Base-by-base conservation (phyloP, 441 rosid genomes). In the Sinapis alba region DNA sequence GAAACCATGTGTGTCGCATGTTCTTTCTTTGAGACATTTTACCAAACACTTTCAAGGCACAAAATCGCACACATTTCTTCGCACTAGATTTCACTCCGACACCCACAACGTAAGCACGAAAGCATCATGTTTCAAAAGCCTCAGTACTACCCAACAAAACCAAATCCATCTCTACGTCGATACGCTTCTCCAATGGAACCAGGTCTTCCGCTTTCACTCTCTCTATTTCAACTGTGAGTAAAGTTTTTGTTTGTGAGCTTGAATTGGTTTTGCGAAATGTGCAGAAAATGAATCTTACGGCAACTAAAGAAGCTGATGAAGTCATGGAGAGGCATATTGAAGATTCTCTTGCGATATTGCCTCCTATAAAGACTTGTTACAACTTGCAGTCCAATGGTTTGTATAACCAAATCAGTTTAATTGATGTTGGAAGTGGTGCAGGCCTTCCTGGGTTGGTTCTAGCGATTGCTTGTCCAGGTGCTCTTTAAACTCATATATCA, bases 231-330 rank as follows among this genome's bases (percentile, higher is more conserved):
- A 10, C 20, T 26, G 32, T 34, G 7, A n/a, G 6, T 74, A 58
- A 43, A 43, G 9, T n/a, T 26, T 23, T 18, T 16, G 30, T 24
- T 57, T 51, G 69, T 51, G 53, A 15, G 54, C 41, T 58, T 45
- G 20, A 28, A 20, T 38, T 61, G 60, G 65, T 53, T 0, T 24
- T 65, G 21, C 43, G 58, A 58, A 47, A 47, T 47, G 53, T 74
- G 83, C 83, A 89, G 96, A 94, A 80, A 75, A 89, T 90, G 97
- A 94, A 94, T 63, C 90, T 94, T 13, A 90, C 98, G n/a, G 95
- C 94, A 24, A 83, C 88, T 32, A 89, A 86, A 56, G 90, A 88
- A 67, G 89, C 73, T 59, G 81, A 81, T 20, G 90, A 86, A 79
- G 93, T 87, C 43, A 90, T 90, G 97, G 85, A 82, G 71, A 87